Evolutionary conservation across 2,329 filamentous ascomycete species (phyloP).

Genomic region (Acrodontium crateriforme): DNA sequence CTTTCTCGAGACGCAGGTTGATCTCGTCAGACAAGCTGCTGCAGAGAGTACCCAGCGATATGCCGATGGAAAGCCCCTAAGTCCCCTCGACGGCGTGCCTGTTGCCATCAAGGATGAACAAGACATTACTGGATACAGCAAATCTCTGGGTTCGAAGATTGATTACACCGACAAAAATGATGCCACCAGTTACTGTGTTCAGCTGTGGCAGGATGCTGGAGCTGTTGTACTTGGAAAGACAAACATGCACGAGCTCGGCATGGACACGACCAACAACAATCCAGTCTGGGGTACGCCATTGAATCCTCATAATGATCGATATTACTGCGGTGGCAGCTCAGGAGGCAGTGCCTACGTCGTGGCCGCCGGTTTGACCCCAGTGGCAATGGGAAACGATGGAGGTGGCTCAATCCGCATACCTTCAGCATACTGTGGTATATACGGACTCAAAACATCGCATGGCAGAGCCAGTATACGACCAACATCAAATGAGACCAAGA

Average conservation of each 20-base stretch:
- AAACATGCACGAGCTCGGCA: conserved; percentile 54
- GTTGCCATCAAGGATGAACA: conserved; percentile 76
- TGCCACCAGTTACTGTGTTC: conserved; percentile 56
- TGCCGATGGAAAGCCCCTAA: conserved; percentile 48
- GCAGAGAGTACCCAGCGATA: conserved; percentile 61
- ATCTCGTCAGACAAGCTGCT: conserved; percentile 53
- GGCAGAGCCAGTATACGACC: conserved; percentile 51
- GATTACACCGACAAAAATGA: conserved; percentile 38
- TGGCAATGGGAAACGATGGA: conserved; percentile 59
- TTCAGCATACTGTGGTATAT: conserved; percentile 61
- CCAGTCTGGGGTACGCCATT: conserved; percentile 57
- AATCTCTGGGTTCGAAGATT: conserved; percentile 49
- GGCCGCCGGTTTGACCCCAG: conserved; percentile 57
- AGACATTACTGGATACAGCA: conserved; percentile 55
- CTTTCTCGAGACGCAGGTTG: conserved; percentile 54
- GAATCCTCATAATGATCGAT: conserved; percentile 62
- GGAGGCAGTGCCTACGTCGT: conserved; percentile 62
- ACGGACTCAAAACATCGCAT: conserved; percentile 68
- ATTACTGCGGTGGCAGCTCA: conserved; percentile 72
- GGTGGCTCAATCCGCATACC: conserved; percentile 65
- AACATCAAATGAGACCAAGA: conserved; percentile 43
- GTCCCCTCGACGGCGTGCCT: conserved; percentile 68
- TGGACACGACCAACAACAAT: conserved; percentile 61
- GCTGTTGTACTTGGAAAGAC: conserved; percentile 64
- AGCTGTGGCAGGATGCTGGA: conserved; percentile 58